Evolutionary conservation across 2,329 filamentous ascomycete genomes (phyloP), one percentile per base, ranked within the genome.

Genomic region (Ceratocystis ficicola): DNA sequence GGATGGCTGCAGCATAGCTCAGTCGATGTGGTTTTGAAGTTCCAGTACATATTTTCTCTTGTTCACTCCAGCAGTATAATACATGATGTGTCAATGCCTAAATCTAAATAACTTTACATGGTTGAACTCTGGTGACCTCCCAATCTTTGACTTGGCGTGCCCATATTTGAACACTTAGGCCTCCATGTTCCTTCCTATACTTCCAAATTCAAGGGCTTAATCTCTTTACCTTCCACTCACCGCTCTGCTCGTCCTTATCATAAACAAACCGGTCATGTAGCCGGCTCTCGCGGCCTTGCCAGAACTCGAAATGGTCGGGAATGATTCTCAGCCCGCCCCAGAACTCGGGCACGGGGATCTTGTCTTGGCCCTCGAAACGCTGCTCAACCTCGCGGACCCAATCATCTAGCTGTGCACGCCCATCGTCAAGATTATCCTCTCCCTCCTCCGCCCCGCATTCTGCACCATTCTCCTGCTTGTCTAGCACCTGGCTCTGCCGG

Each of bases 211-310:
- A 92, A 20, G 89, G 89, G 72, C 88, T 92, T 74, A 92, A 74
- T 71, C 89, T 84, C 71, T 90, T 81, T 70, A 94, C 76, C 72
- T 76, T 82, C 88, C 88, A 92, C 70, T 75, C 75, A 20, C 71
- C 74, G 25, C 71, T 75, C 64, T 77, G 78, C 62, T 83, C 80
- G 25, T 65, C 52, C 52, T 65, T 65, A 5, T 64, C 68, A 76
- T 96, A 97, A 68, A 86, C 82, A 74, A 99, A 97, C 28, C 94
- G 87, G 79, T 99, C 94, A 77, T 99, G 94, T 75, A 99, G 77
- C 68, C 94, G 82, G 76, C 87, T 96, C 73, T 90, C 83, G 71
- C 94, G 83, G 2, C 94, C 94, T 79, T 96, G 92, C 85, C 94
- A 99, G 74, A 99, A 99, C 81, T 99, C 94, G 62, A 99, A 82